Evolutionary conservation across 129 eudicot species (phyloP).

Genomic region (Helichrysum umbraculigerum): DNA sequence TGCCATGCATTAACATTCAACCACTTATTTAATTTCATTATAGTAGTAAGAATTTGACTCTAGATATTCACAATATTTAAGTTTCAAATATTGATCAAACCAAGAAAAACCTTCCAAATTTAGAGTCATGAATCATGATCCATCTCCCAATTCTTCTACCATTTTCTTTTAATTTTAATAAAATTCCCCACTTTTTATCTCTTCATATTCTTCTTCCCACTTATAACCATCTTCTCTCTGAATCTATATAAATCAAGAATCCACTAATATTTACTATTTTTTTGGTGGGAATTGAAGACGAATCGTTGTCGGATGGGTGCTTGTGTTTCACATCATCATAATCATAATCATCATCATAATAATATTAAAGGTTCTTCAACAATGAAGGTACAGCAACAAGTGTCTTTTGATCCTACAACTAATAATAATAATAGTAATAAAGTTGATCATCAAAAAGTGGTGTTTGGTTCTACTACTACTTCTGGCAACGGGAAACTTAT

Average conservation of each 20-base stretch:
- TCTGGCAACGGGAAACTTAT: constrained; percentile 21
- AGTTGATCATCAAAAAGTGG: constrained; percentile 25
- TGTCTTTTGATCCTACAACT: constrained; percentile 30
- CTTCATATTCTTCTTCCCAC: constrained; percentile 25
- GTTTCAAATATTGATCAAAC: constrained; percentile 5
- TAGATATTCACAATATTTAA: constrained; percentile 7
- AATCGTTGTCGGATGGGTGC: constrained; percentile 50
- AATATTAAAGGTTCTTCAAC: constrained; percentile 21
- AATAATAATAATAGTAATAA: background rate
- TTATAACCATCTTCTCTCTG: background rate
- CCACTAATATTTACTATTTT: constrained; percentile 24
- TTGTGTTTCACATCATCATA: constrained; percentile 41
- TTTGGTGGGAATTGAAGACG: constrained; percentile 15
- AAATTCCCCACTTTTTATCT: background rate
- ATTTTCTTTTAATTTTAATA: no score
- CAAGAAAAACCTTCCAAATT: constrained; percentile 20
- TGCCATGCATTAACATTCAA: constrained; percentile 32
- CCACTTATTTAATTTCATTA: background rate
- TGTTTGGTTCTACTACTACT: constrained; percentile 27
- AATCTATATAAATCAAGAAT: constrained; percentile 14
- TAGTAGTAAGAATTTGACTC: constrained; percentile 22
- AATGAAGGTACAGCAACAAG: constrained; percentile 26
- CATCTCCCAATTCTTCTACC: constrained; percentile 13
- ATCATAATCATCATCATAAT: background rate
- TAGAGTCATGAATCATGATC: constrained; percentile 18